phyloP scores from a whole-genome alignment of 768 basidiomycete species.

The Trametopsis cervina region DNA sequence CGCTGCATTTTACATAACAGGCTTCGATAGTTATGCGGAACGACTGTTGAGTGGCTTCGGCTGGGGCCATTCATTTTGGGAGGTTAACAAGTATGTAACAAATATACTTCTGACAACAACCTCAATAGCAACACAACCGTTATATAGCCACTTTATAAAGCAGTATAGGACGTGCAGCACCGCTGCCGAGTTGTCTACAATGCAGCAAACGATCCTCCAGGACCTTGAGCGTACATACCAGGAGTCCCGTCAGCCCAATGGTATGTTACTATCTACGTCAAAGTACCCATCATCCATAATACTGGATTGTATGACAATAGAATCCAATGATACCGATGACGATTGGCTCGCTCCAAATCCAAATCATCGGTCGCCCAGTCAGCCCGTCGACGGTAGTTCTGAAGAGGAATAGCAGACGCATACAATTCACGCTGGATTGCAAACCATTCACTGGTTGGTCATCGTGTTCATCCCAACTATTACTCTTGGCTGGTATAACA shows the following conservation, averaged over 20 bases:
- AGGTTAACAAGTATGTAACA: constrained; percentile 70
- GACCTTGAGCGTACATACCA: constrained; percentile 61
- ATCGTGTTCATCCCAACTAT: too few species aligned
- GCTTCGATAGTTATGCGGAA: constrained; percentile 78
- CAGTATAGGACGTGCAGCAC: constrained; percentile 69
- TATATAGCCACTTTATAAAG: constrained; percentile 37
- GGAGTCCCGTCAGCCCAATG: constrained; percentile 46
- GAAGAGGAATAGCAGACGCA: neutral
- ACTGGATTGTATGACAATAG: neutral
- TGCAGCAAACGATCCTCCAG: constrained; percentile 63
- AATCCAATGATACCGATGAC: neutral
- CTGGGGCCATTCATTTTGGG: constrained; percentile 86
- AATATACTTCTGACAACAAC: neutral
- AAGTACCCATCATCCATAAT: neutral
- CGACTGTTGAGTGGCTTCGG: constrained; percentile 74
- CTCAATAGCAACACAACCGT: neutral
- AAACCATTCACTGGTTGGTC: too few species aligned
- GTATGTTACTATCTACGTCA: constrained; percentile 31
- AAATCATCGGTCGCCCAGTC: constrained; percentile 35
- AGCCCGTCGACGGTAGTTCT: neutral
- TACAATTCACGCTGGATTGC: too few species aligned
- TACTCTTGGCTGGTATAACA: constrained; percentile 1
- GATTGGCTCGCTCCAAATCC: constrained; percentile 68
- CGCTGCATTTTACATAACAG: constrained; percentile 91
- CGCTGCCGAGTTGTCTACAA: constrained; percentile 46